phyloP scores from a whole-genome alignment of 2,329 filamentous ascomycete genomes.

The Diplodia intermedia region DNA sequence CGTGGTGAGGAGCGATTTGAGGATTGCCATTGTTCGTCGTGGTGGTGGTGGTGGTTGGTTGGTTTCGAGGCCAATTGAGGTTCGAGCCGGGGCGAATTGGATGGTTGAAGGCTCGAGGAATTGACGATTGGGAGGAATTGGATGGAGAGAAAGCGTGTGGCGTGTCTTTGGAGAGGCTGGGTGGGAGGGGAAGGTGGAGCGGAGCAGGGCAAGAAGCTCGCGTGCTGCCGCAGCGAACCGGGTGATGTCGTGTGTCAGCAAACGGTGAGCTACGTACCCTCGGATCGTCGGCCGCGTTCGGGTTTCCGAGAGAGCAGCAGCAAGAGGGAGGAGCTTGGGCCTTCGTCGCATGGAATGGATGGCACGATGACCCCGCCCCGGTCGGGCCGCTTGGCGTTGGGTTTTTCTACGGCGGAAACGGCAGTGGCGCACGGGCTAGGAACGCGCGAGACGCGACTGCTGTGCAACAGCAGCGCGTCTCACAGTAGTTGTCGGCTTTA shows the following conservation, averaged over 20 bases:
- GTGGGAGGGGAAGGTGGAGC: constrained; percentile 4
- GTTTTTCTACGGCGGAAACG: background rate
- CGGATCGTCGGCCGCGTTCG: background rate
- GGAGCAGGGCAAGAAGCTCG: background rate
- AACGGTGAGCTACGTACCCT: background rate
- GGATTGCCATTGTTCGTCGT: constrained; percentile 7
- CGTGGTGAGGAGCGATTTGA: constrained; percentile 28
- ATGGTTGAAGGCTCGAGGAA: background rate
- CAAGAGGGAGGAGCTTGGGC: background rate
- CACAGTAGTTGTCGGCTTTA: background rate
- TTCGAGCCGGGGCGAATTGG: background rate
- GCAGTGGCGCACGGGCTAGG: background rate
- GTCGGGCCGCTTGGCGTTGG: constrained; percentile 1
- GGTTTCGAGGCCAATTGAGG: background rate
- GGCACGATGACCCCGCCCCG: background rate
- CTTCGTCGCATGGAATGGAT: background rate
- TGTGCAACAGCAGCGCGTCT: background rate
- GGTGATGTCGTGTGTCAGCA: constrained; percentile 10
- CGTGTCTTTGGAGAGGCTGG: background rate
- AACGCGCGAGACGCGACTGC: background rate
- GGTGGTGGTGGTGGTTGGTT: background rate
- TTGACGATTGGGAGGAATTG: background rate
- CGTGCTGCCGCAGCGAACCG: background rate
- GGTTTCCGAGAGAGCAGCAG: constrained; percentile 13
- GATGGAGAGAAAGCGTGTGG: background rate